phyloP scores from a whole-genome alignment of 805 yeast species.

The Myxozyma geophila region DNA sequence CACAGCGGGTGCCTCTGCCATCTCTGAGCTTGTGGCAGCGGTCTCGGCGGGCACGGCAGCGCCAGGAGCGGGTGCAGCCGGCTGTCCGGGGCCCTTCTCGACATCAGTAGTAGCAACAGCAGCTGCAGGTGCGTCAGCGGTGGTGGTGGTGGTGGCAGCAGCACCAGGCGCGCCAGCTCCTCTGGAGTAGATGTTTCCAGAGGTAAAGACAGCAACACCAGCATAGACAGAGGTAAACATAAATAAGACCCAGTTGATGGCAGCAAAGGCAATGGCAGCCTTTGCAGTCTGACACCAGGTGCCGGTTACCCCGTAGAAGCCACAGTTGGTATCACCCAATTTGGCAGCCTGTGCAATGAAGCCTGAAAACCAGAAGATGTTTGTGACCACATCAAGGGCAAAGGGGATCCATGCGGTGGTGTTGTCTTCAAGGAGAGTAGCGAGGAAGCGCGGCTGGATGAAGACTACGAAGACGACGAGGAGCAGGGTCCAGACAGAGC shows the following conservation, averaged over 20 bases:
- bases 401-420: slow-evolving; percentile 16
- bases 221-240: slow-evolving; percentile 10
- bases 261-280: slow-evolving; percentile 35
- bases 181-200: not conserved
- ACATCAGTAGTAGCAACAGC: not conserved
- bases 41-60: not conserved
- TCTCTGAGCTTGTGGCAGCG: not conserved
- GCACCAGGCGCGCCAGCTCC: slow-evolving; percentile 4
- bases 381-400: slow-evolving; percentile 13
- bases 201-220: slow-evolving; percentile 7
- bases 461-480: slow-evolving; percentile 5
- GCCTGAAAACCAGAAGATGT: slow-evolving; percentile 27
- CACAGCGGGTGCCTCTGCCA: not conserved
- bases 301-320: not conserved
- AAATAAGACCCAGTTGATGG: slow-evolving; percentile 29
- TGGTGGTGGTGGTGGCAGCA: slow-evolving; percentile 1
- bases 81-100: slow-evolving; percentile 1
- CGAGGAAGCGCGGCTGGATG: slow-evolving; percentile 9
- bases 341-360: slow-evolving; percentile 9
- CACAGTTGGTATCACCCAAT: not conserved
- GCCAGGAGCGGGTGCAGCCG: not conserved
- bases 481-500: slow-evolving; percentile 16
- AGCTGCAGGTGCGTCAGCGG: not conserved
- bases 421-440: not conserved
- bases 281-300: slow-evolving; percentile 31